Conservation (phyloP, 2,329 filamentous ascomycete species). For the Sarocladiaceae sp. region DNA sequence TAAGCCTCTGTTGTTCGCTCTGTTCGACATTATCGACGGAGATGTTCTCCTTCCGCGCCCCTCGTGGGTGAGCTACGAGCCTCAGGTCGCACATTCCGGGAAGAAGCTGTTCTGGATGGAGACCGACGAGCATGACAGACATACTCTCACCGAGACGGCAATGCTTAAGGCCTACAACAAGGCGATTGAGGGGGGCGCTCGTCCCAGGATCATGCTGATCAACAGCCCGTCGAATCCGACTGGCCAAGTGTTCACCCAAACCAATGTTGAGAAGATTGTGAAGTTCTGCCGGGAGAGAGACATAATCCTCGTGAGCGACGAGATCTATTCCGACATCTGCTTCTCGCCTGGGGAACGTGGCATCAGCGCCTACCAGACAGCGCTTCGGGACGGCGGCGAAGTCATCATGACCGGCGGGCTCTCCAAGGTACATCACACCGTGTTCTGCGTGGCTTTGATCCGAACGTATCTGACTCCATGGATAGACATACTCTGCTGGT, state of each 20-base stretch:
- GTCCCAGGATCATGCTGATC: background rate
- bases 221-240: conserved; percentile 3
- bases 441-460: too few relatives aligned
- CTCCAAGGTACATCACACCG: conserved; percentile 2
- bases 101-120: conserved; percentile 4
- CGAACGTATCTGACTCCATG: background rate
- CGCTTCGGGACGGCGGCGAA: background rate
- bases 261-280: background rate
- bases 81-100: background rate
- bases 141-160: conserved; percentile 1
- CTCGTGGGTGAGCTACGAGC: conserved; percentile 6
- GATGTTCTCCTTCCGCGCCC: background rate
- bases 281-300: background rate
- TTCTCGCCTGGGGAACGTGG: background rate
- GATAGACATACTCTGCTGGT: conserved; percentile 3
- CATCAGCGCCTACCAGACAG: background rate
- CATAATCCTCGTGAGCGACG: background rate
- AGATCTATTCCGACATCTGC: conserved; percentile 2
- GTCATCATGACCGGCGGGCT: conserved; percentile 4
- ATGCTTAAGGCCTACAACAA: too few relatives aligned
- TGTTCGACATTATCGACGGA: background rate
- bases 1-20: conserved; percentile 1
- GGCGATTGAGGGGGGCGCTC: background rate
- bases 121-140: background rate
- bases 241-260: background rate